Conservation (phyloP, 106 monocot genomes). For the Narthecium ossifragum region DNA sequence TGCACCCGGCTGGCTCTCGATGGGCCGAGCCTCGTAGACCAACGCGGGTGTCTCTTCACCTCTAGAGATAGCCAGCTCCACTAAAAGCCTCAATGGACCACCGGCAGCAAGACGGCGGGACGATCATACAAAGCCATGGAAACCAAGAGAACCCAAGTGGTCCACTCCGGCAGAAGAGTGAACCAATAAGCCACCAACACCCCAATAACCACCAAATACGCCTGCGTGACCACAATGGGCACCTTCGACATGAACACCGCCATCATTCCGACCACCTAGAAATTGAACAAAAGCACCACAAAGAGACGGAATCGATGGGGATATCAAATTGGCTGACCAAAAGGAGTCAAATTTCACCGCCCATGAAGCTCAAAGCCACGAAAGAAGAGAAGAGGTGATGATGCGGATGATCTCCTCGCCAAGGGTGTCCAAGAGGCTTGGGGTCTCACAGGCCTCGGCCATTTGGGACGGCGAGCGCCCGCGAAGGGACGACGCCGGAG, state of each 20-base stretch:
- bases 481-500: neutral
- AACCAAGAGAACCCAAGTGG: constrained; percentile 78
- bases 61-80: constrained; percentile 80
- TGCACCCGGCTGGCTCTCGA: constrained; percentile 12
- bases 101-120: constrained; percentile 74
- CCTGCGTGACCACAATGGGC: constrained; percentile 63
- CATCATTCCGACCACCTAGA: constrained; percentile 53
- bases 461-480: neutral
- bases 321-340: constrained; percentile 34
- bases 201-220: constrained; percentile 65
- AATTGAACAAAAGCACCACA: constrained; percentile 51
- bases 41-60: constrained; percentile 91
- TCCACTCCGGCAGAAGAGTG: constrained; percentile 91
- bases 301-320: constrained; percentile 52
- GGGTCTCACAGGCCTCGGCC: constrained; percentile 4
- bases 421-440: constrained; percentile 44
- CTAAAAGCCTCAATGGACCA: constrained; percentile 80
- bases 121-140: constrained; percentile 81
- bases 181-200: constrained; percentile 90
- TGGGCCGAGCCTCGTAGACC: constrained; percentile 89
- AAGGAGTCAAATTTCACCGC: constrained; percentile 51
- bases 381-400: constrained; percentile 73
- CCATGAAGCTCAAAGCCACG: constrained; percentile 60
- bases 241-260: constrained; percentile 30
- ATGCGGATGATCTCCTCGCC: constrained; percentile 75